Evolutionary conservation across 2,329 filamentous ascomycete genomes (phyloP).

Genomic region (Penicillium vulpinum): DNA sequence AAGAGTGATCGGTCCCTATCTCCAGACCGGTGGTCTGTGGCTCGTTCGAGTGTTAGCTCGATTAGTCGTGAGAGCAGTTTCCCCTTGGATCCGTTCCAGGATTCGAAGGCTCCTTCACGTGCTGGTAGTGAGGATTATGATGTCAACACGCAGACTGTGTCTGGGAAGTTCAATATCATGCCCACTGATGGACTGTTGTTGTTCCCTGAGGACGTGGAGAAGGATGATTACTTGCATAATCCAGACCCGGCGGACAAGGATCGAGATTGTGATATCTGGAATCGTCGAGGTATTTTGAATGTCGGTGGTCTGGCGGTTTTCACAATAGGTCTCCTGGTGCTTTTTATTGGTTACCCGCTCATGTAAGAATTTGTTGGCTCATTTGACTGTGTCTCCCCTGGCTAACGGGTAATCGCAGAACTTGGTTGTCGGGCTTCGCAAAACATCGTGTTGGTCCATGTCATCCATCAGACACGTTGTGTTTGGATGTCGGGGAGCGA

Average conservation of each 20-base stretch:
- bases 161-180: constrained; percentile 71
- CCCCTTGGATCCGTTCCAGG: constrained; percentile 59
- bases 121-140: constrained; percentile 65
- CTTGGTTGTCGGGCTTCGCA: constrained; percentile 54
- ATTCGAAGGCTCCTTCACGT: constrained; percentile 59
- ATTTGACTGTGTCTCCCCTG: neutral
- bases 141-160: constrained; percentile 70
- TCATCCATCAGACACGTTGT: constrained; percentile 45
- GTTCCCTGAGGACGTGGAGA: constrained; percentile 71
- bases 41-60: constrained; percentile 66
- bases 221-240: constrained; percentile 71
- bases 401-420: constrained; percentile 42
- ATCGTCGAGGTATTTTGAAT: constrained; percentile 63
- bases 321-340: constrained; percentile 59
- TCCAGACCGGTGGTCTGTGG: constrained; percentile 56
- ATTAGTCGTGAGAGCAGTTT: constrained; percentile 38
- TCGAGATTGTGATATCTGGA: constrained; percentile 65
- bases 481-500: constrained; percentile 52
- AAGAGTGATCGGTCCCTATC: constrained; percentile 51
- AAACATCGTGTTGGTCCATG: constrained; percentile 25
- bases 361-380: constrained; percentile 54
- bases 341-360: constrained; percentile 70
- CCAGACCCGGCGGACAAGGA: constrained; percentile 65
- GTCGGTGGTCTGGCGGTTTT: constrained; percentile 63
- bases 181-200: constrained; percentile 66